These are phyloP conservation scores for Fusarium dlaminii DNA, from an alignment of 2,329 filamentous ascomycete species.

Conservation along the genomic window DNA sequence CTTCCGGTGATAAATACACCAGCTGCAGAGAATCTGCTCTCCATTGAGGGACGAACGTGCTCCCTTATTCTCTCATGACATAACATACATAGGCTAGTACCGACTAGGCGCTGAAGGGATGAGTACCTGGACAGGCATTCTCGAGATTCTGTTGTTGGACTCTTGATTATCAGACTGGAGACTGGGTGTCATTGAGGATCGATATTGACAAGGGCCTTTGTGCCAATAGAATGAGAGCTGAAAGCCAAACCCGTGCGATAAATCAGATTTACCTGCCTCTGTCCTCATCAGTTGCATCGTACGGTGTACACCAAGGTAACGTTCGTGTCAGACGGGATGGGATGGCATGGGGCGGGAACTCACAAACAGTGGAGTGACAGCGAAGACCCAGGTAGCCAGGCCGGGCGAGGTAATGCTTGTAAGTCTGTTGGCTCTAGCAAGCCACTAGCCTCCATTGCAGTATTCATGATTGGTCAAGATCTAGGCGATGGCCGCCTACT, in stretches of 20 bases:
- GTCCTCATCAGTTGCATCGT: not conserved
- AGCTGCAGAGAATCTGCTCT: not conserved
- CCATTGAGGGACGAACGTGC: not conserved
- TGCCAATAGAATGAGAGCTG: not conserved
- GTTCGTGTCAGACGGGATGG: not conserved
- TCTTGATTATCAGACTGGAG: not conserved
- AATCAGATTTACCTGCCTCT: not conserved
- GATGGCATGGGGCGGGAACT: not conserved
- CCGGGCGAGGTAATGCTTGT: constrained; percentile 17
- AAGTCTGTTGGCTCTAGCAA: constrained; percentile 24
- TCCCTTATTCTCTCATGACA: not conserved
- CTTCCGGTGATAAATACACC: not conserved
- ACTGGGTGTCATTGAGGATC: constrained; percentile 8
- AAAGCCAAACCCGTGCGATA: not conserved
- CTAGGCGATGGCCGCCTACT: constrained; percentile 5
- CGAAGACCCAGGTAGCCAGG: not conserved
- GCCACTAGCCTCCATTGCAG: not conserved
- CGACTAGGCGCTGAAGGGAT: not conserved
- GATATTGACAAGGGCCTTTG: not conserved
- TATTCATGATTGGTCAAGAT: not conserved
- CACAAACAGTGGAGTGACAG: not conserved
- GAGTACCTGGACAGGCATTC: not conserved
- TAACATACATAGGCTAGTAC: not conserved
- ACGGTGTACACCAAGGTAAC: not conserved
- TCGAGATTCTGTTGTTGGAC: not conserved